phyloP scores from a whole-genome alignment of 2,329 filamentous ascomycete species.

The Colletotrichum liaoningense region DNA sequence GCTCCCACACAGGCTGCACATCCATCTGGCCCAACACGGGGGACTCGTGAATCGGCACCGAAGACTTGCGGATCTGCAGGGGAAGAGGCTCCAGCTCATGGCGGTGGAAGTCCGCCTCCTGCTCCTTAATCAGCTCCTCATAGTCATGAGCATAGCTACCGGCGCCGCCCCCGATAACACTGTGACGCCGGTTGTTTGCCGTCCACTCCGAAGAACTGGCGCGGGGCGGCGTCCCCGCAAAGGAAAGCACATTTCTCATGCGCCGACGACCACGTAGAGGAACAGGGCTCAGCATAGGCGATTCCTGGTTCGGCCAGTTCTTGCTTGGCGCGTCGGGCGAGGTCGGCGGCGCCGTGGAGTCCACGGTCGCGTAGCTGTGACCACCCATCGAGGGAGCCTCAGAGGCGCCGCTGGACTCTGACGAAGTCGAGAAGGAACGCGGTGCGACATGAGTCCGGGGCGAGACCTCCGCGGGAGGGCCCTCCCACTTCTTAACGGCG shows the following conservation, averaged over 20 bases:
- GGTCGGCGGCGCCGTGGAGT: constrained; percentile 41
- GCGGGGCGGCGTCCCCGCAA: background rate
- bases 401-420: constrained; percentile 36
- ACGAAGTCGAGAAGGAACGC: constrained; percentile 38
- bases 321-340: constrained; percentile 37
- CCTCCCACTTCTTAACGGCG: constrained; percentile 41
- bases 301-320: constrained; percentile 15
- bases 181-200: background rate
- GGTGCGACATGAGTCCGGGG: background rate
- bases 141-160: constrained; percentile 41
- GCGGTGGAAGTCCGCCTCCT: constrained; percentile 32
- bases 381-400: constrained; percentile 42
- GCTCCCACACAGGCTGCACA: constrained; percentile 55
- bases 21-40: constrained; percentile 14
- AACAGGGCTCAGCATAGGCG: constrained; percentile 36
- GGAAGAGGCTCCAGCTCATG: constrained; percentile 34
- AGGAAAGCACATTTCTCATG: constrained; percentile 35
- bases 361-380: constrained; percentile 41
- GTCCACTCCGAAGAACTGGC: background rate
- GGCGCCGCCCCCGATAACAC: background rate
- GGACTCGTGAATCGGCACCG: constrained; percentile 20
- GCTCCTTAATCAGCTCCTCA: constrained; percentile 40
- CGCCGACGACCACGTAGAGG: constrained; percentile 43
- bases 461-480: background rate
- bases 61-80: constrained; percentile 37